Evolutionary conservation across 345 rosid genomes (phyloP).

Genomic region (Luvunga scandens): DNA sequence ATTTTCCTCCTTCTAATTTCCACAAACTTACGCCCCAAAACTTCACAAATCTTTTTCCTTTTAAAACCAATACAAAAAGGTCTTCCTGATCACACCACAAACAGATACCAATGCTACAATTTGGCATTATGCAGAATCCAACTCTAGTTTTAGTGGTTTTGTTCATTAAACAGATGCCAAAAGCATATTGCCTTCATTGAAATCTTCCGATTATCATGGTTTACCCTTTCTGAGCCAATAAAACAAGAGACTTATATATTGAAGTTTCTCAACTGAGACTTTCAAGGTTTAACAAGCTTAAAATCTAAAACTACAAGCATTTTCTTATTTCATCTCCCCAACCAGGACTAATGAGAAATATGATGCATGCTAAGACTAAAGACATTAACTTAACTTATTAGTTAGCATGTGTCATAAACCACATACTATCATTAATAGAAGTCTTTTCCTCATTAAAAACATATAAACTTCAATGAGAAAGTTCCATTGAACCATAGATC

Average conservation of each 20-base stretch:
- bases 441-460: background rate
- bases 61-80: background rate
- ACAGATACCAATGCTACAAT: background rate
- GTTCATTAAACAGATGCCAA: background rate
- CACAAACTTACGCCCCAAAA: background rate
- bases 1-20: background rate
- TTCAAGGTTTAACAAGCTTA: background rate
- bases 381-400: background rate
- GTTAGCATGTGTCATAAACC: background rate
- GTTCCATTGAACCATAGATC: background rate
- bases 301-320: background rate
- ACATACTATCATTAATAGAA: too few species aligned
- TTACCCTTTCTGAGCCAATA: background rate
- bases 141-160: background rate
- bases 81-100: background rate
- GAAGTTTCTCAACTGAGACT: background rate
- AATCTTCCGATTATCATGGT: background rate
- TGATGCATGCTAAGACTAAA: background rate
- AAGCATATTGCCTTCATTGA: background rate
- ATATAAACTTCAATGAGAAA: background rate
- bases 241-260: background rate
- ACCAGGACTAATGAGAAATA: background rate
- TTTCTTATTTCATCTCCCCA: background rate
- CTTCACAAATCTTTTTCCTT: background rate
- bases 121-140: background rate